Conservation (phyloP, 2,329 filamentous ascomycete species). For the Ilyonectria sp. region DNA sequence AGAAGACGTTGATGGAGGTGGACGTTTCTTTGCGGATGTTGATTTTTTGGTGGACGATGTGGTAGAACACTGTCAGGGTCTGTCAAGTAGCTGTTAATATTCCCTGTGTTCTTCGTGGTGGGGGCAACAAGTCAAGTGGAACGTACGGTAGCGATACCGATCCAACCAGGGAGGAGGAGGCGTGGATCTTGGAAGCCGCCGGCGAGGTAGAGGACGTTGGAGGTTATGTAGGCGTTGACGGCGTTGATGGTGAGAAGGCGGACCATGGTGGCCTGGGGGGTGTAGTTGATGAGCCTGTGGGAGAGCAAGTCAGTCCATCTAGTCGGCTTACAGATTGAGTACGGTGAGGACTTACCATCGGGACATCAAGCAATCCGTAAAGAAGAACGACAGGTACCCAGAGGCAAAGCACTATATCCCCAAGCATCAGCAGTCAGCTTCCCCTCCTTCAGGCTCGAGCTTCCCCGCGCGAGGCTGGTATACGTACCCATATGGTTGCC, state of each 20-base stretch:
- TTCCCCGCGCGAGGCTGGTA: constrained; percentile 1
- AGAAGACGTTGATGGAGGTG: constrained; percentile 83
- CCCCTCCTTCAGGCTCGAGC: not conserved
- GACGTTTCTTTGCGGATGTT: constrained; percentile 86
- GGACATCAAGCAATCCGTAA: constrained; percentile 88
- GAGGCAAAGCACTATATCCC: constrained; percentile 77
- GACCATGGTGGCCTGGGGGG: constrained; percentile 84
- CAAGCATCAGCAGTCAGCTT: constrained; percentile 23
- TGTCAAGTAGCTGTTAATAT: constrained; percentile 49
- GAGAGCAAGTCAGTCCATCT: constrained; percentile 3
- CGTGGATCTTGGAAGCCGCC: constrained; percentile 80
- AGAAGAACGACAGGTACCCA: constrained; percentile 86
- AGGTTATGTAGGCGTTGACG: constrained; percentile 82
- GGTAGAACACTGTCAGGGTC: constrained; percentile 82
- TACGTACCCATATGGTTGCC: constrained; percentile 81
- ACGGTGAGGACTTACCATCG: constrained; percentile 71
- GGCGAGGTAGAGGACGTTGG: constrained; percentile 78
- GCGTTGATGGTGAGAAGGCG: constrained; percentile 83
- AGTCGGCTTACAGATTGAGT: not conserved
- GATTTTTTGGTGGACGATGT: constrained; percentile 83
- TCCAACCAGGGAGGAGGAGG: constrained; percentile 83
- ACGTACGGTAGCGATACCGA: constrained; percentile 80
- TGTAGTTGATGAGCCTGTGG: constrained; percentile 85
- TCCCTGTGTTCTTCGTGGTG: not conserved
- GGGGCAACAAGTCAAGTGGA: constrained; percentile 3